These are phyloP conservation scores for Besnoitia besnoiti DNA, from an alignment of 169 alveolate species.

Conservation along the genomic window DNA sequence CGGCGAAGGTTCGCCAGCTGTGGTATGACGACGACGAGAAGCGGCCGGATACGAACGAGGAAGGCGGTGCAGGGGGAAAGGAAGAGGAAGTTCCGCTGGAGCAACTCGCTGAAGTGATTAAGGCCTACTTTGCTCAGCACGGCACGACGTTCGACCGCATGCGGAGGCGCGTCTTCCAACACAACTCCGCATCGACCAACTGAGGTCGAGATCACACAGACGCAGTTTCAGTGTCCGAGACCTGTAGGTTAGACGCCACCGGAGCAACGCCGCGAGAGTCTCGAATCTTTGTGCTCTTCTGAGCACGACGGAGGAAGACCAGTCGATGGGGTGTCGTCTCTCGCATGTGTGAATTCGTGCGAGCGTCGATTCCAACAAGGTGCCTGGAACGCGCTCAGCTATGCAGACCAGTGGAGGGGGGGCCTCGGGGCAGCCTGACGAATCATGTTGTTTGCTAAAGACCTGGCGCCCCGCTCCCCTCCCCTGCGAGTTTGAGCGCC, in stretches of 20 bases:
- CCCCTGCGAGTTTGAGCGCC: too few species aligned
- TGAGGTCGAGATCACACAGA: not conserved
- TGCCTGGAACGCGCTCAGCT: too few species aligned
- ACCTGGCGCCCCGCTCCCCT: too few species aligned
- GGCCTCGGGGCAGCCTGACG: too few species aligned
- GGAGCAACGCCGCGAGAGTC: not conserved
- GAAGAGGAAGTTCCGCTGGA: not conserved
- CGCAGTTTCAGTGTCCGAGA: not conserved
- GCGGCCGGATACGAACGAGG: not conserved
- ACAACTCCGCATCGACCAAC: not conserved
- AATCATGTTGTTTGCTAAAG: too few species aligned
- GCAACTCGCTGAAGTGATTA: not conserved
- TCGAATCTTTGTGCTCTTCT: not conserved
- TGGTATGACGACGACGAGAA: slow-evolving; percentile 40
- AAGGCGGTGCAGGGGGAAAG: not conserved
- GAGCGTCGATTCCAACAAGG: too few species aligned
- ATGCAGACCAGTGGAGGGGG: too few species aligned
- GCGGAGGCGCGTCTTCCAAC: not conserved
- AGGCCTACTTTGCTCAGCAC: slow-evolving; percentile 6
- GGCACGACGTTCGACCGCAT: slow-evolving; percentile 27
- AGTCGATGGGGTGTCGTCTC: too few species aligned
- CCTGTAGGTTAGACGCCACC: not conserved
- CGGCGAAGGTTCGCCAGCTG: slow-evolving; percentile 27
- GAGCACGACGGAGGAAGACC: too few species aligned
- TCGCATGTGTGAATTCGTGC: too few species aligned